phyloP scores from a whole-genome alignment of 495 filamentous ascomycete species.

The Neurospora pannonica region DNA sequence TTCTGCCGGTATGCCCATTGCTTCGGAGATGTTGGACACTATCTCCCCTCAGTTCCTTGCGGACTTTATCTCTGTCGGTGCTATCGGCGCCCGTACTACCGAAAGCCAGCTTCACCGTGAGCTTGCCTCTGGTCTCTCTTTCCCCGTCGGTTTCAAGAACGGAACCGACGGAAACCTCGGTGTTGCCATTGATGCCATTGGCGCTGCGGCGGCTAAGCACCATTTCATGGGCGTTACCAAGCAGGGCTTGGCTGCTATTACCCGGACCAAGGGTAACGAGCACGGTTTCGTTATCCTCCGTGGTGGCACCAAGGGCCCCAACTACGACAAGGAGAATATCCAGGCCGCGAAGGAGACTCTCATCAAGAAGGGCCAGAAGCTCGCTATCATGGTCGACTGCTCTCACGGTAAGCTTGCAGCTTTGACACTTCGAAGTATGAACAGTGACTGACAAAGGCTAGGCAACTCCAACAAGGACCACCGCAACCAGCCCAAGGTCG shows the following conservation, averaged over 20 bases:
- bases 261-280: constrained; percentile 83
- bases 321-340: constrained; percentile 83
- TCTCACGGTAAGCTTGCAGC: constrained; percentile 59
- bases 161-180: constrained; percentile 90
- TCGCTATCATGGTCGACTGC: constrained; percentile 96
- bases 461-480: constrained; percentile 69
- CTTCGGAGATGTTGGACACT: constrained; percentile 95
- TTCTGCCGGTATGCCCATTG: constrained; percentile 78
- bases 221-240: constrained; percentile 99
- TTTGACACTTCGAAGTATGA: background rate
- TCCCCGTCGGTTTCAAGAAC: constrained; percentile 99
- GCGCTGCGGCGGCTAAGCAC: constrained; percentile 81
- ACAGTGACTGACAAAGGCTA: constrained; percentile 20
- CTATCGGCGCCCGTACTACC: constrained; percentile 94
- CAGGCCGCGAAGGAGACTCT: constrained; percentile 68
- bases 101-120: constrained; percentile 94
- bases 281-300: constrained; percentile 95
- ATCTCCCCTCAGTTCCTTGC: constrained; percentile 94
- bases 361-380: constrained; percentile 72
- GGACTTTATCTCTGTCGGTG: constrained; percentile 89
- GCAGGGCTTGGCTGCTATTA: constrained; percentile 92
- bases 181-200: constrained; percentile 95
- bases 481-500: constrained; percentile 88
- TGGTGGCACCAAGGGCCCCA: constrained; percentile 87
- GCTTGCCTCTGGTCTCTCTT: constrained; percentile 90